Conservation (phyloP, 306 rosid genomes). For the Gastrolobium bilobum region DNA sequence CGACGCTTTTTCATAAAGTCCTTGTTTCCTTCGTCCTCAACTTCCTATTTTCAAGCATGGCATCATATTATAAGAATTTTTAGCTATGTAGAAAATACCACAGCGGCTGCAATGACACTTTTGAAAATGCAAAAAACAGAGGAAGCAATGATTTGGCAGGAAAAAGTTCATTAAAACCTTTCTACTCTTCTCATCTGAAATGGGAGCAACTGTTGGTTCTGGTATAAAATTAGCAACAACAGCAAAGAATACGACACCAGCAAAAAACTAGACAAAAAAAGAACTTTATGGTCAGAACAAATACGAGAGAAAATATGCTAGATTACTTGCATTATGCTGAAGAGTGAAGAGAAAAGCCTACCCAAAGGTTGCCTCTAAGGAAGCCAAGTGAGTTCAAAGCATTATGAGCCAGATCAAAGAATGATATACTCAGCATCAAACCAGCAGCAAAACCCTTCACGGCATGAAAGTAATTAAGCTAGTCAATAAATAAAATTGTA, state of each 20-base stretch:
- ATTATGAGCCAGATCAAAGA: conserved; percentile 96
- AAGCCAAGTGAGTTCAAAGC: conserved; percentile 94
- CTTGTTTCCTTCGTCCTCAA: conserved; percentile 75
- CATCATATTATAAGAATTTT: conserved; percentile 47
- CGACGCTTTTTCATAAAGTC: conserved; percentile 82
- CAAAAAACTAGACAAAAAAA: conserved; percentile 76
- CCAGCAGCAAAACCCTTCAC: conserved; percentile 97
- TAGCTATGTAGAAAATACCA: conserved; percentile 16
- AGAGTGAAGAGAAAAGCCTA: conserved; percentile 47
- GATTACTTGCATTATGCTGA: conserved; percentile 11
- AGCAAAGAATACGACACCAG: conserved; percentile 92
- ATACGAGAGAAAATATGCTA: background rate
- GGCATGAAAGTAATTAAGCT: conserved; percentile 13
- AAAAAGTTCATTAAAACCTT: conserved; percentile 60
- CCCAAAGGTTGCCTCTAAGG: conserved; percentile 94
- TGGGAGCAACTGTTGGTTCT: conserved; percentile 75
- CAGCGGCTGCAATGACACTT: conserved; percentile 26
- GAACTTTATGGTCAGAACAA: conserved; percentile 40
- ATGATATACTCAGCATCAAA: conserved; percentile 93
- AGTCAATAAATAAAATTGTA: background rate
- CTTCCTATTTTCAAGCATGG: conserved; percentile 62
- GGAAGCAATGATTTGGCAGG: conserved; percentile 18
- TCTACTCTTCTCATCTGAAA: conserved; percentile 64
- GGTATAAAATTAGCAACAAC: conserved; percentile 81
- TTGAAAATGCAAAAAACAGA: conserved; percentile 31